These are phyloP conservation scores for Coprinopsis marcescibilis DNA, from an alignment of 768 basidiomycete genomes.

Conservation along the genomic window DNA sequence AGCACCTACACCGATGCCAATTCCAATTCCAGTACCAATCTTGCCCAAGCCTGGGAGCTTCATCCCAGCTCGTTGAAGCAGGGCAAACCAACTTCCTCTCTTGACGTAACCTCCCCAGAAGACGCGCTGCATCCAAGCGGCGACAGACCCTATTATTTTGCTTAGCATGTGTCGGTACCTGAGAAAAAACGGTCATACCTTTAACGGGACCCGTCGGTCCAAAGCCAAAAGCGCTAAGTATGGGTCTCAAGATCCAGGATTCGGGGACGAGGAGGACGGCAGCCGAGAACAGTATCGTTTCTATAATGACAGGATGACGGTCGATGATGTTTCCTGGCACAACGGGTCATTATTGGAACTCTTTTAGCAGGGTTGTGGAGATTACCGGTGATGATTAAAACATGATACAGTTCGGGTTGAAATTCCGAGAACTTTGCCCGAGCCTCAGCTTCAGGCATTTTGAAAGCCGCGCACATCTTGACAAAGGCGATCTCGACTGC, in stretches of 20 bases:
- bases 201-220: slow-evolving; percentile 27
- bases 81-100: slow-evolving; percentile 28
- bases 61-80: slow-evolving; percentile 26
- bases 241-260: slow-evolving; percentile 20
- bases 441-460: slow-evolving; percentile 8
- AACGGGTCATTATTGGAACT: neutral
- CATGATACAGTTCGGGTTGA: neutral
- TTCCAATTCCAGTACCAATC: neutral
- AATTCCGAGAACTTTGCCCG: neutral
- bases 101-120: slow-evolving; percentile 27
- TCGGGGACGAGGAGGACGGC: slow-evolving; percentile 24
- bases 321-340: slow-evolving; percentile 30
- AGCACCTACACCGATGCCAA: neutral
- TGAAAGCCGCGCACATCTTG: neutral
- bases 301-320: slow-evolving; percentile 26
- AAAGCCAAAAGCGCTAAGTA: slow-evolving; percentile 31
- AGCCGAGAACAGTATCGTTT: slow-evolving; percentile 18
- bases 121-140: slow-evolving; percentile 28
- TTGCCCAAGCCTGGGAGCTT: neutral
- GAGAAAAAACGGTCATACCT: slow-evolving; percentile 15
- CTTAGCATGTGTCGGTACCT: neutral
- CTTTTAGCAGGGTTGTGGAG: neutral
- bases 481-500: slow-evolving; percentile 6
- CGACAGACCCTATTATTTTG: slow-evolving; percentile 22
- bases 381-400: slow-evolving; percentile 11